Conservation (phyloP, 768 basidiomycete species). For the Russula dissimulans region DNA sequence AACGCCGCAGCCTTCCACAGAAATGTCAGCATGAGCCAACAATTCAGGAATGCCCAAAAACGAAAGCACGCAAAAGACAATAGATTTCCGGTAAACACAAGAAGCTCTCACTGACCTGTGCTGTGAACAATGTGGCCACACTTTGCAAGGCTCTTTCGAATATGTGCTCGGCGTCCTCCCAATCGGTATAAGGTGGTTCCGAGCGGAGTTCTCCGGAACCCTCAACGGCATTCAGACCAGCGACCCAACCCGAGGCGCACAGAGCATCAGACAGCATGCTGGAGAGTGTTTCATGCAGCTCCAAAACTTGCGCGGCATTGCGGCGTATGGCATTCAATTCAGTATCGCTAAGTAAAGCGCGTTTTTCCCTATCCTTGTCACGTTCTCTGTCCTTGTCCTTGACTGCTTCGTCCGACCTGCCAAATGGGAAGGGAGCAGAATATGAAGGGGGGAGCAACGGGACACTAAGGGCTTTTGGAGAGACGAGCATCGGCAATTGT, state of each 20-base stretch:
- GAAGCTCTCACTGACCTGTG: conserved; percentile 10
- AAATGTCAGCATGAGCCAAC: conserved; percentile 12
- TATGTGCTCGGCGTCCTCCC: conserved; percentile 1
- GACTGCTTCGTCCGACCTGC: conserved; percentile 1
- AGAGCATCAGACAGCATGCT: conserved; percentile 42
- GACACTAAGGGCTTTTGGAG: conserved; percentile 21
- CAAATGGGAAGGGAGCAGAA: conserved; percentile 16
- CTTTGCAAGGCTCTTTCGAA: conserved; percentile 10
- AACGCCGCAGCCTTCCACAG: conserved; percentile 57
- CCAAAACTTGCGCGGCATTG: conserved; percentile 59
- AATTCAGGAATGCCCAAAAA: not conserved
- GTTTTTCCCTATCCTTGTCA: conserved; percentile 28
- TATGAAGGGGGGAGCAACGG: conserved; percentile 28
- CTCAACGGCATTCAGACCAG: conserved; percentile 3
- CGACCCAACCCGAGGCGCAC: conserved; percentile 41
- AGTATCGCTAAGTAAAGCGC: conserved; percentile 44
- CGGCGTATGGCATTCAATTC: conserved; percentile 55
- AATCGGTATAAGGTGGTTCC: not conserved
- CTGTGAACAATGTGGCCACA: conserved; percentile 5
- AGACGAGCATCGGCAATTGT: conserved; percentile 25
- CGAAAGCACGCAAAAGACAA: not conserved
- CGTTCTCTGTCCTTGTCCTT: conserved; percentile 10
- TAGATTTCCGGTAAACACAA: not conserved
- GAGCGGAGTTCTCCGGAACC: not conserved
- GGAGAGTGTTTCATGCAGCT: conserved; percentile 61